Percentiles rank a stretch among this genome's conserved stretches.
phyloP scores from a whole-genome alignment of 495 filamentous ascomycete species.

The Pyronema domesticum region DNA sequence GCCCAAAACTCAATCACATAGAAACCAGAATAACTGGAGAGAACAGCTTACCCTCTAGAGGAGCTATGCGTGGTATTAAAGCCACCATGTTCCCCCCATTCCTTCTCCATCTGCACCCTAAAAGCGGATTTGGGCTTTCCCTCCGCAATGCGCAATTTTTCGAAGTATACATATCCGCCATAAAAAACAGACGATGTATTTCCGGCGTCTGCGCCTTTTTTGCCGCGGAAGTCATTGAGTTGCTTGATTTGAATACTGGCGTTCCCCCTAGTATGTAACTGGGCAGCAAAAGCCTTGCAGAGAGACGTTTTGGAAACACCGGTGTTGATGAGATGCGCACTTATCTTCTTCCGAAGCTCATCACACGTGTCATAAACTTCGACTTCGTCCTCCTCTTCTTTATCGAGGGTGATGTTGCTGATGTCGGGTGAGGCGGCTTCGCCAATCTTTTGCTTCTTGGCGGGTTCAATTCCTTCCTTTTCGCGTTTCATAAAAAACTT shows the following conservation, averaged over 20 bases:
- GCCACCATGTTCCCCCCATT: constrained; percentile 19
- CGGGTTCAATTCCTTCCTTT: constrained; percentile 22
- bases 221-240: constrained; percentile 32
- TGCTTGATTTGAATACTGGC: constrained; percentile 25
- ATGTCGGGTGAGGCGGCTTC: constrained; percentile 23
- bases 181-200: constrained; percentile 32
- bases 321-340: constrained; percentile 29
- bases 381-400: constrained; percentile 30
- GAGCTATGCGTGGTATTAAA: constrained; percentile 1
- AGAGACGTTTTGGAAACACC: constrained; percentile 35
- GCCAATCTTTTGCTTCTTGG: constrained; percentile 21
- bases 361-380: constrained; percentile 37
- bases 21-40: no score
- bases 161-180: constrained; percentile 38
- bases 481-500: constrained; percentile 31
- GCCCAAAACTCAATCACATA: neutral
- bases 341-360: constrained; percentile 37
- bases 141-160: constrained; percentile 39
- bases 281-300: constrained; percentile 31
- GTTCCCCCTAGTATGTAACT: constrained; percentile 21
- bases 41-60: neutral
- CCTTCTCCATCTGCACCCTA: constrained; percentile 36
- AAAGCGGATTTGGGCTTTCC: constrained; percentile 36
- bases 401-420: constrained; percentile 26
- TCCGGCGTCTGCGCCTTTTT: constrained; percentile 31